Conservation (phyloP, 768 basidiomycete species). For the Sarcomyxa edulis region DNA sequence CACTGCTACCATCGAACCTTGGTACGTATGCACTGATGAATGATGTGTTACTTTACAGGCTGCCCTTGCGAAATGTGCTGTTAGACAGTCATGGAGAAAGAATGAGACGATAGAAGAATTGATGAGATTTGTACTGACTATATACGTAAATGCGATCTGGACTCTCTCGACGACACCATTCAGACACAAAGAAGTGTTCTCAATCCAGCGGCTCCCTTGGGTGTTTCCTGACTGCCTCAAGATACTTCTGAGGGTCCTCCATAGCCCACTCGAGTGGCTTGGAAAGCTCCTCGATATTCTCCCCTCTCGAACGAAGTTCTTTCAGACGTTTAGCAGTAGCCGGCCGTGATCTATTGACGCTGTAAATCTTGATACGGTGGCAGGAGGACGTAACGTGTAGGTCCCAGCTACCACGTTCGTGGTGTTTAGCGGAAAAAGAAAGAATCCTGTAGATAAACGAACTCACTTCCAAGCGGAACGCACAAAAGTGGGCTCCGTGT, state of each 20-base stretch:
- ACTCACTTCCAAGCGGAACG: conserved; percentile 52
- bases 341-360: conserved; percentile 38
- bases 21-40: background rate
- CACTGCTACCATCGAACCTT: background rate
- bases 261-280: conserved; percentile 31
- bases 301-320: conserved; percentile 31
- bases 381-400: conserved; percentile 49
- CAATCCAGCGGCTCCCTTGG: conserved; percentile 26
- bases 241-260: conserved; percentile 27
- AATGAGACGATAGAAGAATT: no score
- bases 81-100: conserved; percentile 15
- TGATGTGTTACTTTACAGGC: conserved; percentile 23
- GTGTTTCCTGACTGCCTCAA: conserved; percentile 16
- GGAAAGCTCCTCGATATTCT: conserved; percentile 35
- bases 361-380: conserved; percentile 51
- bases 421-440: background rate
- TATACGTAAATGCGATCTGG: no score
- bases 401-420: conserved; percentile 33
- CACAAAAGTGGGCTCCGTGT: conserved; percentile 51
- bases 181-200: no score
- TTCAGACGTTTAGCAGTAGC: conserved; percentile 38
- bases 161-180: no score
- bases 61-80: conserved; percentile 59
- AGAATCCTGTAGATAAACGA: background rate
- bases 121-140: no score